phyloP scores from a whole-genome alignment of 345 rosid species.

The Rhodamnia rubescens region DNA sequence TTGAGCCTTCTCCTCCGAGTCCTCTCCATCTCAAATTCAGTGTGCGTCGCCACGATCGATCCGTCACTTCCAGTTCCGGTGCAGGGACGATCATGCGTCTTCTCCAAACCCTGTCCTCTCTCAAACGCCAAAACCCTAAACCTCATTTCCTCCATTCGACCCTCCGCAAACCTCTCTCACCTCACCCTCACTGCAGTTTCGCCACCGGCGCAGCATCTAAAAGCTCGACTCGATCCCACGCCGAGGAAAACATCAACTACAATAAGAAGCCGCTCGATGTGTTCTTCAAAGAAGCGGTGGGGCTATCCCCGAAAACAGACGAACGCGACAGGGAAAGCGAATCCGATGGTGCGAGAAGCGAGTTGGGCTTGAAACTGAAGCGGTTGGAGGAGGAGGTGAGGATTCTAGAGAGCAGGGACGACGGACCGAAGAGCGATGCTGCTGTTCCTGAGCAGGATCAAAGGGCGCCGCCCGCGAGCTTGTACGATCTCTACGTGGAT shows the following conservation, averaged over 20 bases:
- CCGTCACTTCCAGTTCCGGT: not conserved
- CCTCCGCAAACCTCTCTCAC: constrained; percentile 4
- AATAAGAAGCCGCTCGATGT: constrained; percentile 20
- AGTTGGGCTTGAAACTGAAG: constrained; percentile 21
- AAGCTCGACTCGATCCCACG: not conserved
- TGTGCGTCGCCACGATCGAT: not conserved
- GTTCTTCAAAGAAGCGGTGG: constrained; percentile 46
- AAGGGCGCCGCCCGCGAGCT: not conserved
- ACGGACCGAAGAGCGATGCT: constrained; percentile 3
- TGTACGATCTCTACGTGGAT: not conserved
- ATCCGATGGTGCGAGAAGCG: constrained; percentile 5
- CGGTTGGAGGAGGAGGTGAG: constrained; percentile 34
- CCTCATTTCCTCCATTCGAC: not conserved
- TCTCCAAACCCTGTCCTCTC: not conserved
- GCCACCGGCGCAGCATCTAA: not conserved
- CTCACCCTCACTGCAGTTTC: constrained; percentile 4
- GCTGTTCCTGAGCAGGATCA: not conserved
- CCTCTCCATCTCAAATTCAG: not conserved
- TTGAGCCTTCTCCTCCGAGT: not conserved
- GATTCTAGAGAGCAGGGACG: constrained; percentile 8
- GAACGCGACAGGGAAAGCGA: constrained; percentile 5
- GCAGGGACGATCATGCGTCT: not conserved
- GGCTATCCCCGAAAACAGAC: constrained; percentile 26
- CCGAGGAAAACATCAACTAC: not conserved
- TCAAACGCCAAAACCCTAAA: not conserved